Conservation (phyloP, 768 basidiomycete genomes). For the Saitozyma sp. region DNA sequence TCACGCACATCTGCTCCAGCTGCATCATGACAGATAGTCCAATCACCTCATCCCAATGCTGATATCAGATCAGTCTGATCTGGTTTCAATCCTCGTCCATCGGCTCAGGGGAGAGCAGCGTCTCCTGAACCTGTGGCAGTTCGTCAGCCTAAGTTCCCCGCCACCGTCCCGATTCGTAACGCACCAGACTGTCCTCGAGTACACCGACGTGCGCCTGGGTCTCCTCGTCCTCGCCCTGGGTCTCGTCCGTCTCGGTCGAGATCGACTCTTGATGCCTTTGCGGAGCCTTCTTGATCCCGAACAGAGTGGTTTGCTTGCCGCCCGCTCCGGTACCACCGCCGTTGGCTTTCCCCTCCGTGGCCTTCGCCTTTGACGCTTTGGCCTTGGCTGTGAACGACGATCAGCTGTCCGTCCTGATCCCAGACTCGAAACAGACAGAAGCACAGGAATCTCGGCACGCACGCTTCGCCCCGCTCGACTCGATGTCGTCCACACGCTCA, state of each 20-base stretch:
- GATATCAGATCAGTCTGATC: too few relatives aligned
- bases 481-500: slow-evolving; percentile 49
- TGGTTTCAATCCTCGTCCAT: slow-evolving; percentile 22
- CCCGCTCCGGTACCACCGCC: background rate
- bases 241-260: slow-evolving; percentile 6
- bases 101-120: slow-evolving; percentile 21
- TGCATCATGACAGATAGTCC: background rate
- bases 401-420: slow-evolving; percentile 10
- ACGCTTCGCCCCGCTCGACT: slow-evolving; percentile 35
- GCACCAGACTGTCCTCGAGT: slow-evolving; percentile 7
- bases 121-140: slow-evolving; percentile 23
- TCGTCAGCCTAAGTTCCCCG: slow-evolving; percentile 1
- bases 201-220: slow-evolving; percentile 1
- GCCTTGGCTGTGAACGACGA: slow-evolving; percentile 5
- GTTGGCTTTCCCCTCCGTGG: slow-evolving; percentile 9
- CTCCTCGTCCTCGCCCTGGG: slow-evolving; percentile 6
- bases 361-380: slow-evolving; percentile 8
- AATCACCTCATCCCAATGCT: background rate
- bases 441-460: slow-evolving; percentile 1
- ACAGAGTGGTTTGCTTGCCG: slow-evolving; percentile 42
- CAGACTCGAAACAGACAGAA: background rate
- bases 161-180: background rate
- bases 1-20: too few relatives aligned
- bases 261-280: background rate
- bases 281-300: slow-evolving; percentile 26